Evolutionary conservation across 2,329 filamentous ascomycete species (phyloP).

Genomic region (Knufia petricola): DNA sequence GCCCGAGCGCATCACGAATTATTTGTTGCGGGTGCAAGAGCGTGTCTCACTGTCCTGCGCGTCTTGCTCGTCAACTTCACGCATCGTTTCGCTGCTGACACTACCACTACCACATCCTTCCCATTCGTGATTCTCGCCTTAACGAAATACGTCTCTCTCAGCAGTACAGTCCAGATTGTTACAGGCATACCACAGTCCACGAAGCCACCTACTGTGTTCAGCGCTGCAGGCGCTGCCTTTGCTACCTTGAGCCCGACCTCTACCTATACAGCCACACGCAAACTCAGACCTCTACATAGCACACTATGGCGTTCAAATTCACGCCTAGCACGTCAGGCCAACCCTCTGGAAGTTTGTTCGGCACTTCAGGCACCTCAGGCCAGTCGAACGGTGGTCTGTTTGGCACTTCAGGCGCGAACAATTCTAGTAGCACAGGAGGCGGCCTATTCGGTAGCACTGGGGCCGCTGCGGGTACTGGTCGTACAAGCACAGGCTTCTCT

Average conservation of each 20-base stretch:
- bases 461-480: conserved; percentile 4
- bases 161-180: no score
- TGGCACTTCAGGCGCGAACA: conserved; percentile 15
- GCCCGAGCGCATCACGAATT: background rate
- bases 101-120: no score
- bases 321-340: background rate
- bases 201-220: background rate
- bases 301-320: background rate
- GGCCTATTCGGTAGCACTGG: conserved; percentile 17
- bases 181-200: no score
- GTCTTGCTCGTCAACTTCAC: background rate
- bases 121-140: no score
- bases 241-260: background rate
- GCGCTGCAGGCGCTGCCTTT: background rate
- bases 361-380: background rate
- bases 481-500: conserved; percentile 12
- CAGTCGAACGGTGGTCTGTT: conserved; percentile 16
- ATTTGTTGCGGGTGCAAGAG: background rate
- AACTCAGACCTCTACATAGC: background rate
- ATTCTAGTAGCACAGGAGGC: conserved; percentile 9
- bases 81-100: background rate
- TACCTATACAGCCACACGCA: background rate
- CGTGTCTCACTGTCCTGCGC: background rate
- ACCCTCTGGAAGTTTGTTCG: background rate
- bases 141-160: no score